These are phyloP conservation scores for Cryoendolithus antarcticus DNA, from an alignment of 2,329 filamentous ascomycete species.

Conservation along the genomic window DNA sequence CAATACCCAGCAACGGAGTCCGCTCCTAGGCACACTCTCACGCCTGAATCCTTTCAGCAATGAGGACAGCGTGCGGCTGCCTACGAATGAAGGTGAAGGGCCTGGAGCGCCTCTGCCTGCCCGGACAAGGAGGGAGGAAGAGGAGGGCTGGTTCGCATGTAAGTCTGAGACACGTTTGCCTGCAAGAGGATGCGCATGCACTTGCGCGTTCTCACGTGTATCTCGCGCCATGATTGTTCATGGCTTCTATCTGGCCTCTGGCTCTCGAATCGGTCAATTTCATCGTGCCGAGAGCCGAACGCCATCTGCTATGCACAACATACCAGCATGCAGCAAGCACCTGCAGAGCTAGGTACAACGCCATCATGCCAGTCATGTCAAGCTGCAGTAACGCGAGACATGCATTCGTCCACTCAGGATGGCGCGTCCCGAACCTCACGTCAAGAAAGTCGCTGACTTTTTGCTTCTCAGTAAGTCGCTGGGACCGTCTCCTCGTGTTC, in stretches of 20 bases:
- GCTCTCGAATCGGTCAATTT: too few species aligned
- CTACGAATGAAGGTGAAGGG: conserved; percentile 62
- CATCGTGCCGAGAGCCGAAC: too few species aligned
- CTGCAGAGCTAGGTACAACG: too few species aligned
- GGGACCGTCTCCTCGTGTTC: conserved; percentile 91
- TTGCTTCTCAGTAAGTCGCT: conserved; percentile 67
- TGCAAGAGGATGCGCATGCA: too few species aligned
- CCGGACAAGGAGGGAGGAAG: conserved; percentile 74
- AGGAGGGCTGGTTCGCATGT: conserved; percentile 92
- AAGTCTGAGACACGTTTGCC: conserved; percentile 39
- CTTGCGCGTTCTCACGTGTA: too few species aligned
- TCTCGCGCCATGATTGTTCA: too few species aligned
- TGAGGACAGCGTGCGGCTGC: conserved; percentile 79
- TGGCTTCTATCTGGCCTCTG: too few species aligned
- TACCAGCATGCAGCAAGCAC: too few species aligned
- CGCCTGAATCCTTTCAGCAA: conserved; percentile 79
- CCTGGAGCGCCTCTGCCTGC: conserved; percentile 78
- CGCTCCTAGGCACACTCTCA: conserved; percentile 64
- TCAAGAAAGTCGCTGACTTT: conserved; percentile 14
- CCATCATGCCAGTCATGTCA: too few species aligned
- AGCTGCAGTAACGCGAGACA: conserved; percentile 1
- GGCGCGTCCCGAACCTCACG: conserved; percentile 3
- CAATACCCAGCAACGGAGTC: conserved; percentile 41
- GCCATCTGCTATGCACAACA: too few species aligned
- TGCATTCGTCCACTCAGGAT: conserved; percentile 5